These are phyloP conservation scores for Aechmea fasciata DNA, from an alignment of 176 grass and related monocot genomes.

Conservation along the genomic window DNA sequence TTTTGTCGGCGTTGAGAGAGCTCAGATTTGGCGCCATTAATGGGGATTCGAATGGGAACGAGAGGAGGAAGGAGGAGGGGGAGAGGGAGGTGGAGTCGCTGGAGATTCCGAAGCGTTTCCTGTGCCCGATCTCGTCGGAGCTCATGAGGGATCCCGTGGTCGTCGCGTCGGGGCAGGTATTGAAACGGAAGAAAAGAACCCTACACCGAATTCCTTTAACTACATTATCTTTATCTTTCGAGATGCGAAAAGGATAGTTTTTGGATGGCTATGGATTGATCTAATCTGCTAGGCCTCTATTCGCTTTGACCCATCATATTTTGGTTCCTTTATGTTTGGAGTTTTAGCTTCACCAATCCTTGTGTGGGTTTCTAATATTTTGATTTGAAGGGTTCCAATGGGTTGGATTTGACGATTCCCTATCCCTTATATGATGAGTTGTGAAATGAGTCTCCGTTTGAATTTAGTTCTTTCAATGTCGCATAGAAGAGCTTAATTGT, in stretches of 20 bases:
- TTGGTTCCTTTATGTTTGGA: background rate
- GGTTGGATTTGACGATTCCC: background rate
- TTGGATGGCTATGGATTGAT: too few species aligned
- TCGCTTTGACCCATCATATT: background rate
- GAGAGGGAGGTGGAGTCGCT: background rate
- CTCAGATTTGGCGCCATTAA: slow-evolving; percentile 15
- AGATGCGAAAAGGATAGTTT: too few species aligned
- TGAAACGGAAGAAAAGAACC: too few species aligned
- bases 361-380: background rate
- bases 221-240: too few species aligned
- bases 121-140: slow-evolving; percentile 67
- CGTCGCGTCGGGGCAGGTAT: slow-evolving; percentile 66
- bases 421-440: too few species aligned
- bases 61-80: background rate
- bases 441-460: too few species aligned
- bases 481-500: too few species aligned
- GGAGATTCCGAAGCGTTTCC: slow-evolving; percentile 36
- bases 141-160: slow-evolving; percentile 81
- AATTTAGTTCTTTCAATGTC: too few species aligned
- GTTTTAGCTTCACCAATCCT: background rate
- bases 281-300: too few species aligned
- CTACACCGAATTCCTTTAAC: too few species aligned
- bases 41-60: slow-evolving; percentile 10
- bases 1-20: slow-evolving; percentile 38
- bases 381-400: background rate